Evolutionary conservation across 2,329 filamentous ascomycete genomes (phyloP), one percentile per base, ranked within the genome.

Genomic region (Sporothrix variecibatus): DNA sequence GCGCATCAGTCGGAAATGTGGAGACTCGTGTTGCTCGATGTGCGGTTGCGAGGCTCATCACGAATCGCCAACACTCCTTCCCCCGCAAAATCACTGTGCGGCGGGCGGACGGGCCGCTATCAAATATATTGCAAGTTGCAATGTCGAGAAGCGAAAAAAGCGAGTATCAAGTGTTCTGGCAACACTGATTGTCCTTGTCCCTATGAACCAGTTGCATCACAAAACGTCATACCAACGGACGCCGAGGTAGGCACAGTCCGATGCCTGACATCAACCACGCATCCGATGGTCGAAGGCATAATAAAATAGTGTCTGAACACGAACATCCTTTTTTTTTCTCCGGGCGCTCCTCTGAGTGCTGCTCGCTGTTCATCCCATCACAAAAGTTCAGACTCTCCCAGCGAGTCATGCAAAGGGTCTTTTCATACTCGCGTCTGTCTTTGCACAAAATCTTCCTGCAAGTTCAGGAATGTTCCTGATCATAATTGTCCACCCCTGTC

Each of bases 61-160:
- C 8, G 23, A 62, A 17, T 26, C 26, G 56, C 15, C 70, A 46
- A n/a, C 43, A 28, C 51, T 43, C 17, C 53, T 58, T 72, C 17
- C 70, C 68, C 70, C 56, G 56, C 70, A 72, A 62, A 58, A 51
- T 23, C 26, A 34, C 4, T 3, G 56, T 26, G 70, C 70, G 34
- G n/a, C 70, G 56, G 70, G 12, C 53, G n/a, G 53, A 11, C 56
- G 53, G 70, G 40, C 62, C 70, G 68, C 51, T 43, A n/a, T 12
- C 34, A 46, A n/a, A 58, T 71, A 51, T 67, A 31, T 56, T 38
- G 49, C 49, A 43, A 43, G 34, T 40, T 28, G 68, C 34, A 71
- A 58, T 31, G 34, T 56, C 12, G 9, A 26, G 8, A n/a, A 70
- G 49, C 49, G 28, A 53, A n/a, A n/a, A n/a, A 69, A 69, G 67